A percentile compares a stretch with the other conserved stretches of the same genome.
These are phyloP conservation scores for Stephania cephalantha DNA, from an alignment of 164 flowering plant genomes.

Conservation along the genomic window DNA sequence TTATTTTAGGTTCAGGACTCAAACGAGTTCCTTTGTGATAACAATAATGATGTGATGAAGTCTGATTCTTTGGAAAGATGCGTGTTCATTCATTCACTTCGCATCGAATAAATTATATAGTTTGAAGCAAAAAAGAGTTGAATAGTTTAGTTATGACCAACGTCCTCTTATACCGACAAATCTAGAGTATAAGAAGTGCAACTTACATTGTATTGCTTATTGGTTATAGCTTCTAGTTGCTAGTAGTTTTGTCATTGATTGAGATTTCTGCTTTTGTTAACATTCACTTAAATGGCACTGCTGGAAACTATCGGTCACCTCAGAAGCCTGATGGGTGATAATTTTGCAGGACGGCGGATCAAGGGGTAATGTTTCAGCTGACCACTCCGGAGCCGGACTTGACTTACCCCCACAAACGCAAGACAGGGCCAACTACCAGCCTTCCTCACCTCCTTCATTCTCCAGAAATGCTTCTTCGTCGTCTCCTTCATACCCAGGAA, in stretches of 20 bases:
- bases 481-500: slow-evolving; percentile 15
- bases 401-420: slow-evolving; percentile 35
- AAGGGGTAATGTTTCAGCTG: slow-evolving; percentile 24
- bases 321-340: background rate
- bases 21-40: background rate
- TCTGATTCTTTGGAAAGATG: background rate
- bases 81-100: background rate
- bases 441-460: slow-evolving; percentile 14
- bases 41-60: background rate
- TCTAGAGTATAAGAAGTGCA: no score
- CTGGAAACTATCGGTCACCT: background rate
- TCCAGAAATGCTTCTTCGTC: slow-evolving; percentile 6
- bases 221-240: no score
- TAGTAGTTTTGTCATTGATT: no score
- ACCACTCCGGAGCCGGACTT: slow-evolving; percentile 29
- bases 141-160: background rate
- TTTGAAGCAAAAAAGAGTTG: background rate
- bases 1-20: background rate
- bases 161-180: background rate
- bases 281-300: background rate
- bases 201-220: no score
- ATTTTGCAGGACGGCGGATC: slow-evolving; percentile 52
- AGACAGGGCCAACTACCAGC: slow-evolving; percentile 25
- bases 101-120: background rate
- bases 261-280: background rate